Evolutionary conservation across 2,329 filamentous ascomycete genomes (phyloP).

Genomic region (Diaporthe australafricana): DNA sequence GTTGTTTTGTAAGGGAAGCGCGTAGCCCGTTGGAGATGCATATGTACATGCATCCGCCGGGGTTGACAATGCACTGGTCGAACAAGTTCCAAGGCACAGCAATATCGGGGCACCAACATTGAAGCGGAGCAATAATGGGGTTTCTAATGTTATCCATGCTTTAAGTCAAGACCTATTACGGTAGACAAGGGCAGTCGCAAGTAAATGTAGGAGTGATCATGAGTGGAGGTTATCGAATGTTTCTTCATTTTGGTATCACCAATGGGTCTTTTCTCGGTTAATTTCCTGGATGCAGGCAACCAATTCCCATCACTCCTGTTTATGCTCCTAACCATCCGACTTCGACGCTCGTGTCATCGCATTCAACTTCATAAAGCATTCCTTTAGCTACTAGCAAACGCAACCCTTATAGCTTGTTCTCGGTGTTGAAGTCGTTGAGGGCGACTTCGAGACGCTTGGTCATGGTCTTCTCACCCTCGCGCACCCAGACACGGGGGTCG

Average conservation of each 20-base stretch:
- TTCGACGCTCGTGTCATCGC: constrained; percentile 14
- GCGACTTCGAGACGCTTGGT: constrained; percentile 81
- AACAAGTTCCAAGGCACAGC: neutral
- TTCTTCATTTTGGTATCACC: constrained; percentile 25
- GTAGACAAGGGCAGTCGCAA: neutral
- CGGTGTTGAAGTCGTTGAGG: constrained; percentile 91
- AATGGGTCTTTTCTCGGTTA: constrained; percentile 15
- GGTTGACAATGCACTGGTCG: neutral
- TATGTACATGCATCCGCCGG: neutral
- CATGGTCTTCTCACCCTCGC: constrained; percentile 98
- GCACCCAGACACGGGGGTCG: constrained; percentile 93
- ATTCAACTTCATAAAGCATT: constrained; percentile 19
- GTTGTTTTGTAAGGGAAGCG: neutral
- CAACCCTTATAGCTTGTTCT: constrained; percentile 76
- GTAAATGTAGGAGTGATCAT: neutral
- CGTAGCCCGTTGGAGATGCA: neutral
- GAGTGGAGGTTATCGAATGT: constrained; percentile 22
- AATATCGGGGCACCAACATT: neutral
- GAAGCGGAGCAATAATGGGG: neutral
- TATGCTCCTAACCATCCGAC: constrained; percentile 11
- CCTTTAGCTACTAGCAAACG: neutral
- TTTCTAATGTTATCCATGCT: neutral
- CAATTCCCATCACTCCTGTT: neutral
- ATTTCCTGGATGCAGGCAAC: constrained; percentile 27
- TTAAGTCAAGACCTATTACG: neutral